phyloP scores from a whole-genome alignment of 139 green algal genomes.

The Chlamydomonas sp. region DNA sequence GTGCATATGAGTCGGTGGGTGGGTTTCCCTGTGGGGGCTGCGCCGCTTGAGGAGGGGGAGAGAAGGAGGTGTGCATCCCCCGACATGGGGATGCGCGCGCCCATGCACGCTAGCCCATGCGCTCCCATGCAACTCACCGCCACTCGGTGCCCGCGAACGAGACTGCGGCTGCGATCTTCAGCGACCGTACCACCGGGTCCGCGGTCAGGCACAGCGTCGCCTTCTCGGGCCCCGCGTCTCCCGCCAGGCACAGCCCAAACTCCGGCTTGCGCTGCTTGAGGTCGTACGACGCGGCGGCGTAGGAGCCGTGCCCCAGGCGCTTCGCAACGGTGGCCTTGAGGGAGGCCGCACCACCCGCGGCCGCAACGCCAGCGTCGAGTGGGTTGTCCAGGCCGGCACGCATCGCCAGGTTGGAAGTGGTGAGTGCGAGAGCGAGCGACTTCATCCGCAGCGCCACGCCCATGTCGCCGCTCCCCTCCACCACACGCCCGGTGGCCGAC shows the following conservation, averaged over 20 bases:
- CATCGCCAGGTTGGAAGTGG: constrained; percentile 30
- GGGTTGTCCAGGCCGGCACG: constrained; percentile 30
- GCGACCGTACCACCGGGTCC: constrained; percentile 34
- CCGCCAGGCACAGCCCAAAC: constrained; percentile 32
- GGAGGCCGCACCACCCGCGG: constrained; percentile 20
- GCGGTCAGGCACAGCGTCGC: constrained; percentile 31
- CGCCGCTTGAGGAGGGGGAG: too few species aligned
- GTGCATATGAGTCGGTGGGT: too few species aligned
- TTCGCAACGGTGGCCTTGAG: constrained; percentile 37
- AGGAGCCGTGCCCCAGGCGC: constrained; percentile 27
- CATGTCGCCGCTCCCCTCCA: constrained; percentile 29
- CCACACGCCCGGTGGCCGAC: constrained; percentile 19
- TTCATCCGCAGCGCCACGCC: constrained; percentile 27
- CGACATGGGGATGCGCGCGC: too few species aligned
- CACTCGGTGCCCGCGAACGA: constrained; percentile 34
- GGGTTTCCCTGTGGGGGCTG: too few species aligned
- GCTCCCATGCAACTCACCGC: too few species aligned
- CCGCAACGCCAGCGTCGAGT: constrained; percentile 12
- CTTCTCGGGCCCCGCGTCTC: constrained; percentile 26
- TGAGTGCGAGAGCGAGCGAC: constrained; percentile 29
- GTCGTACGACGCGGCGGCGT: constrained; percentile 34
- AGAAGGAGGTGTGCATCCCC: too few species aligned
- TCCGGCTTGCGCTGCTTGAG: constrained; percentile 33
- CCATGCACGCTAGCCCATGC: background rate
- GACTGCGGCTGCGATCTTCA: constrained; percentile 27